phyloP scores from a whole-genome alignment of 805 yeast genomes.

The Phaffomyces antillensis region DNA sequence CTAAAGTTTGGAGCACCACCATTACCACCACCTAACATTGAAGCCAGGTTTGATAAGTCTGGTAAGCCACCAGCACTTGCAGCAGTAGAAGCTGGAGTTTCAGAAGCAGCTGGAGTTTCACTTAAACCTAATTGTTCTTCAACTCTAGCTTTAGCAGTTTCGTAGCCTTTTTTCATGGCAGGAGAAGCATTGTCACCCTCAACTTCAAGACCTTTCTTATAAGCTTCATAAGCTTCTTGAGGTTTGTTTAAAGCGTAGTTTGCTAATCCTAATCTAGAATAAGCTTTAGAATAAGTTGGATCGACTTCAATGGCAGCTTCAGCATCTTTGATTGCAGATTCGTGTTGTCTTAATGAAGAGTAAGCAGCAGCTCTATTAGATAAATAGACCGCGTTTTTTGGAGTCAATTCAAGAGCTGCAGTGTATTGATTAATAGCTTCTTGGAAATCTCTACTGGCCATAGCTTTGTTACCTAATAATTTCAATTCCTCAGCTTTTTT shows the following conservation, averaged over 20 bases:
- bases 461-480: constrained; percentile 81
- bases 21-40: constrained; percentile 50
- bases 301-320: constrained; percentile 71
- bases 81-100: constrained; percentile 21
- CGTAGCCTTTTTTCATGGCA: constrained; percentile 89
- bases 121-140: constrained; percentile 56
- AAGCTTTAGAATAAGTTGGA: constrained; percentile 82
- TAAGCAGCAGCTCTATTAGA: constrained; percentile 97
- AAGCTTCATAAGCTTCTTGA: constrained; percentile 84
- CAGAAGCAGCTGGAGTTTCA: constrained; percentile 18
- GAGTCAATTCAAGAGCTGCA: constrained; percentile 64
- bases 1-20: constrained; percentile 70
- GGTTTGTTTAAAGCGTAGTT: constrained; percentile 92
- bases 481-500: constrained; percentile 80
- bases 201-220: constrained; percentile 75
- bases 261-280: constrained; percentile 92
- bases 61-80: constrained; percentile 49
- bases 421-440: constrained; percentile 74
- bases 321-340: constrained; percentile 78
- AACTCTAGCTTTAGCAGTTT: constrained; percentile 84
- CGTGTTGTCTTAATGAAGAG: constrained; percentile 69
- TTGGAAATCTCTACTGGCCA: constrained; percentile 68
- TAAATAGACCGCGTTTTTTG: constrained; percentile 72
- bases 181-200: constrained; percentile 84
- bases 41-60: constrained; percentile 44